phyloP scores from a whole-genome alignment of 441 rosid species.

The Pelargonium myrrhifolium region DNA sequence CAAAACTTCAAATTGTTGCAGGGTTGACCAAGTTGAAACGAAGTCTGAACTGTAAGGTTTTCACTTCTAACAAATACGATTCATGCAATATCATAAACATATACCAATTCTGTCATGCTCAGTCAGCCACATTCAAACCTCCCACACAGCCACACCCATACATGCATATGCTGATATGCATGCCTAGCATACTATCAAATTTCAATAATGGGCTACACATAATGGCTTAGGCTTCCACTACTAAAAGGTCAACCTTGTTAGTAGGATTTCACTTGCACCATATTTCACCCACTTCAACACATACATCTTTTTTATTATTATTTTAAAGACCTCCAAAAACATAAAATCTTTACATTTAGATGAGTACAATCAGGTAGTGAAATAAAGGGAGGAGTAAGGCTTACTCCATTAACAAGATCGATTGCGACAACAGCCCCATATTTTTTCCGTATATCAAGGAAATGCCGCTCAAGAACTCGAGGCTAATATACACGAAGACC shows the following conservation, averaged over 20 bases:
- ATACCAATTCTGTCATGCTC: slow-evolving; percentile 6
- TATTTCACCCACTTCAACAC: too few species aligned
- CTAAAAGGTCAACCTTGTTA: too few species aligned
- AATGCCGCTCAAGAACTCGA: slow-evolving; percentile 73
- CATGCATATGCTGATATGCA: background rate
- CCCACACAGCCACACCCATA: background rate
- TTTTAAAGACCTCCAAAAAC: background rate
- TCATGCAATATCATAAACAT: background rate
- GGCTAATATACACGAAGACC: slow-evolving; percentile 33
- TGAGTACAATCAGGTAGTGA: background rate
- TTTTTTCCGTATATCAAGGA: slow-evolving; percentile 86
- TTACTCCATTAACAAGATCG: slow-evolving; percentile 87
- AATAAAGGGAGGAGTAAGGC: slow-evolving; percentile 13
- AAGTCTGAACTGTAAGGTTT: too few species aligned
- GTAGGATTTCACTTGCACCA: too few species aligned
- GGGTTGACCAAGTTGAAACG: too few species aligned
- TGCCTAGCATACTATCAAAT: background rate
- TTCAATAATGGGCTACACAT: too few species aligned
- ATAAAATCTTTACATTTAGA: background rate
- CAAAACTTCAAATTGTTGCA: too few species aligned
- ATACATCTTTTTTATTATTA: background rate
- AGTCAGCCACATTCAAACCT: background rate
- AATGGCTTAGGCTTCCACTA: too few species aligned
- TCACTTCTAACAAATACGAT: too few species aligned
- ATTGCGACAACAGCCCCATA: slow-evolving; percentile 72